phyloP scores from a whole-genome alignment of 768 basidiomycete genomes.

The Termitomyces sp. region DNA sequence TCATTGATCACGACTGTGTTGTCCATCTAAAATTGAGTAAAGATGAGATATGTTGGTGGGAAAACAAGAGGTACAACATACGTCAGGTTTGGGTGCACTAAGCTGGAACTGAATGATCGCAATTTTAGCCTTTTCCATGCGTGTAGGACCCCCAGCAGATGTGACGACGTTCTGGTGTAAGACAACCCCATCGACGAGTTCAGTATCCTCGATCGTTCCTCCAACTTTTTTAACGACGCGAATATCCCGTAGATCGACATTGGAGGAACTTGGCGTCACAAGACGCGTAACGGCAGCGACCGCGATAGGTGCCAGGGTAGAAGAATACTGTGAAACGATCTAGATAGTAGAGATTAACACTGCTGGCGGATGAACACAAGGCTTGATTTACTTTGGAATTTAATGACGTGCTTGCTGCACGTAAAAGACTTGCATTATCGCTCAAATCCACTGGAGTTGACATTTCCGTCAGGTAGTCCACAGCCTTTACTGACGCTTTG shows the following conservation, averaged over 20 bases:
- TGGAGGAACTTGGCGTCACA: conserved; percentile 81
- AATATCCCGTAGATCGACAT: conserved; percentile 94
- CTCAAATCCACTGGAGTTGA: conserved; percentile 88
- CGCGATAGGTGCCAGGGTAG: conserved; percentile 96
- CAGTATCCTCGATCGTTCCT: conserved; percentile 98
- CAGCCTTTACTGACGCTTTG: conserved; percentile 86
- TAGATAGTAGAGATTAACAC: conserved; percentile 23
- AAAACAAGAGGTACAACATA: conserved; percentile 31
- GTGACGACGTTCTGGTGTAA: conserved; percentile 92
- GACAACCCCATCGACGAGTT: conserved; percentile 95
- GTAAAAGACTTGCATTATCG: conserved; percentile 78
- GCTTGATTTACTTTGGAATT: conserved; percentile 78
- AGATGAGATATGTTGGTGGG: conserved; percentile 4
- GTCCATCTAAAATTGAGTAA: conserved; percentile 71
- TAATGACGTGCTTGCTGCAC: conserved; percentile 91
- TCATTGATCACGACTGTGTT: conserved; percentile 99
- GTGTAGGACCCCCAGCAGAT: conserved; percentile 86
- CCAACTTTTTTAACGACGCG: conserved; percentile 98
- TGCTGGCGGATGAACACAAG: not conserved
- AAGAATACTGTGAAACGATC: conserved; percentile 99
- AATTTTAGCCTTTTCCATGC: conserved; percentile 98
- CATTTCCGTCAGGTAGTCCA: conserved; percentile 90
- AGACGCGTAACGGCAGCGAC: conserved; percentile 94
- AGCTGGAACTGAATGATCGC: conserved; percentile 98
- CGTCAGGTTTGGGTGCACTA: conserved; percentile 95